phyloP scores from a whole-genome alignment of 306 rosid species.

The Medicago ruthenica region DNA sequence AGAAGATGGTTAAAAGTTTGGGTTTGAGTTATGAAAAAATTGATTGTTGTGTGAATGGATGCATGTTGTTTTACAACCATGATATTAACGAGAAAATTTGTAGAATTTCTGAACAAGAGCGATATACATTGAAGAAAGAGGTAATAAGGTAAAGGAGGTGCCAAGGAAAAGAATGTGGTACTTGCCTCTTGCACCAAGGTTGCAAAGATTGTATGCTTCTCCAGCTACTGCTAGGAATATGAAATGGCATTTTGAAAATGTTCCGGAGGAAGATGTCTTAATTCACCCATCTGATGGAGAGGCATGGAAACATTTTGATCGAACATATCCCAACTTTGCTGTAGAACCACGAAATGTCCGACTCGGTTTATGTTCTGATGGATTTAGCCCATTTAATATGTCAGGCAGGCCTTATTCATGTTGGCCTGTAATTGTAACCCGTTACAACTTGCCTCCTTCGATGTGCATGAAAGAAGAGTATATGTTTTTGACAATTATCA shows the following conservation, averaged over 20 bases:
- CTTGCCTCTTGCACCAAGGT: slow-evolving; percentile 17
- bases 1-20: background rate
- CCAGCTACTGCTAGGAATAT: slow-evolving; percentile 10
- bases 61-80: too few relatives aligned
- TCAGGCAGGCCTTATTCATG: background rate
- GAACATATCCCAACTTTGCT: background rate
- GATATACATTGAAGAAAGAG: background rate
- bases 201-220: slow-evolving; percentile 25
- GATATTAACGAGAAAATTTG: background rate
- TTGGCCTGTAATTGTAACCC: slow-evolving; percentile 11
- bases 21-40: background rate
- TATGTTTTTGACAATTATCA: background rate
- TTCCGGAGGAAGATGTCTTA: slow-evolving; percentile 1
- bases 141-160: slow-evolving; percentile 5
- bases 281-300: slow-evolving; percentile 4
- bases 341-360: slow-evolving; percentile 1
- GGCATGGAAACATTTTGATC: slow-evolving; percentile 5
- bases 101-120: background rate
- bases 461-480: slow-evolving; percentile 20
- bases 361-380: background rate
- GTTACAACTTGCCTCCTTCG: slow-evolving; percentile 15
- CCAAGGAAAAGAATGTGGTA: background rate
- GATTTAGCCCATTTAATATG: background rate
- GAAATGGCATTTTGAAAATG: slow-evolving; percentile 2
- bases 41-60: too few relatives aligned